phyloP scores from a whole-genome alignment of 148 eudicot species.

The Camellia granthamiana region DNA sequence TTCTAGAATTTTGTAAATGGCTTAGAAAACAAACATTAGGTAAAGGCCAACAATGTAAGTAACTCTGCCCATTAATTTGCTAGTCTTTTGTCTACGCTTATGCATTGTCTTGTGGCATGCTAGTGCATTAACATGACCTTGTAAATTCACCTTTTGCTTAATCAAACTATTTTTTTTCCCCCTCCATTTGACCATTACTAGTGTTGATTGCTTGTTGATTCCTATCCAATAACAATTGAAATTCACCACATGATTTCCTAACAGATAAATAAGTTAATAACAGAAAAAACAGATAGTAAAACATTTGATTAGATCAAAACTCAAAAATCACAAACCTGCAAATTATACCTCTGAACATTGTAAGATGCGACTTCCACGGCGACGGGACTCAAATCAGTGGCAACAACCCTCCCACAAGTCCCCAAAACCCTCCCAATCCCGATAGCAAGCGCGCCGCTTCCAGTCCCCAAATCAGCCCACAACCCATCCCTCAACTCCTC shows the following conservation, averaged over 20 bases:
- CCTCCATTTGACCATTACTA: too few relatives aligned
- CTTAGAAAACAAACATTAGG: too few relatives aligned
- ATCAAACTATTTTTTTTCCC: too few relatives aligned
- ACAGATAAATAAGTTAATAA: neutral
- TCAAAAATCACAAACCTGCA: constrained; percentile 63
- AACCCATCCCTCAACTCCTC: constrained; percentile 53
- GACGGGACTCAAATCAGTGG: constrained; percentile 71
- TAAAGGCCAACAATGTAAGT: too few relatives aligned
- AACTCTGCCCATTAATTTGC: too few relatives aligned
- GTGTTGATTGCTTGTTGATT: neutral
- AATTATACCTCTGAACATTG: constrained; percentile 79
- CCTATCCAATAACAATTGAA: neutral
- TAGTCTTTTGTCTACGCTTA: too few relatives aligned
- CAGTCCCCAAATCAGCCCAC: constrained; percentile 98
- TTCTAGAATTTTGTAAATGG: too few relatives aligned
- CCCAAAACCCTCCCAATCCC: constrained; percentile 74
- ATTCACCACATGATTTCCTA: neutral
- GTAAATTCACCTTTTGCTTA: too few relatives aligned
- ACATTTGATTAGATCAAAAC: neutral
- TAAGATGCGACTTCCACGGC: constrained; percentile 71
- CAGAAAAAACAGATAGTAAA: neutral
- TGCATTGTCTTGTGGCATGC: too few relatives aligned
- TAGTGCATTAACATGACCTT: too few relatives aligned
- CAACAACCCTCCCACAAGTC: constrained; percentile 58
- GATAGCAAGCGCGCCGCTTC: constrained; percentile 93